Base-by-base conservation (phyloP, 2,329 filamentous ascomycete species). In the Didymellaceae sp. region DNA sequence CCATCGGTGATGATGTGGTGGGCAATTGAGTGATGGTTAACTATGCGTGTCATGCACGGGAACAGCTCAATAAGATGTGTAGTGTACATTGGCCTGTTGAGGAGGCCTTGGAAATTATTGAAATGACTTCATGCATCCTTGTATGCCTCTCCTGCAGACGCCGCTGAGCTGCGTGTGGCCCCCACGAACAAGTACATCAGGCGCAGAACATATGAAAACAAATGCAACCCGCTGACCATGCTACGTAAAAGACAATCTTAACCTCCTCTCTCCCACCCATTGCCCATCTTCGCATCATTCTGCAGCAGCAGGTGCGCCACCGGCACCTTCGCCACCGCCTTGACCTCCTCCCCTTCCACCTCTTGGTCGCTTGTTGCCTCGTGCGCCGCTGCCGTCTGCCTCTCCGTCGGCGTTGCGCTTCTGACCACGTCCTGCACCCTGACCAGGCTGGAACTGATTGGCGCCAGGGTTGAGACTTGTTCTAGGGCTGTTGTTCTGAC, bases 381-480 rank as follows among this genome's bases (percentile, higher is more conserved):
- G 54, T 22, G 64, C 54, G 11, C 60, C 64, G 10, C 57, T 63
- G 13, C 59, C 63, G 0, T 65, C 66, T 6, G 57, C 63, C 16
- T 68, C 68, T 30, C 67, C 68, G 24, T 72, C 68, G 16, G 63
- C 57, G 5, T 61, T 60, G 6, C 71, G 62, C 58, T 73, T 73
- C 58, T 72, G 66, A 1, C 66, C 70, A 5, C 67, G 58, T 7
- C 65, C 66, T 34, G 47, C 58, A 17, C 59, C 55, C 16, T 48
- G 58, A 25, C 57, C 65, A 17, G 73, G 73, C n/a, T 63, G 56
- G 38, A 75, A 75, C 5, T 66, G 61, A 39, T 50, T 52, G 1
- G 74, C 74, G 14, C 58, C 62, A 1, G 72, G 66, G 33, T 74
- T 76, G 54, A 76, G 57, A 3, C 58, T 61, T 5, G 58, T 56